Evolutionary conservation across 169 alveolate species (phyloP), one percentile per base, ranked within the genome.

Genomic region (Cryptosporidium sp.): DNA sequence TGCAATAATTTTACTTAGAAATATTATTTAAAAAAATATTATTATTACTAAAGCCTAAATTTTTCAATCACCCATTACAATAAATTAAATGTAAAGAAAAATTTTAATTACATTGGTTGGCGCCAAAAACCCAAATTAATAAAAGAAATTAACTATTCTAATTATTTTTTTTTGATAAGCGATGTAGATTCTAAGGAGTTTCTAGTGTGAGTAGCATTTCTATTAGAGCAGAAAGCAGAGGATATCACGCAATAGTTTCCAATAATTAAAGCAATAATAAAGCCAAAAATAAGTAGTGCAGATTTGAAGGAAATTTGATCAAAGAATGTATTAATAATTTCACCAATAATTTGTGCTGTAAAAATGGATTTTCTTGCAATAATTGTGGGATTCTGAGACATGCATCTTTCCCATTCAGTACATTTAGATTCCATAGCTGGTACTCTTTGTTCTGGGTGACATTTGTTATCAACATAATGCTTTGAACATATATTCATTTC

Each of bases 331-430:
- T 80, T 80, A 37, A 80, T 41, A 9, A 80, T 80, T 48, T 80
- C 80, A 16, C 89, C 89, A 61, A 80, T 80, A 16, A 65, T 80
- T 65, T 80, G 89, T 41, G 89, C 89, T 12, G 89, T 80, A 48
- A 80, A 80, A 39, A 59, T 80, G 5, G 89, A 80, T 43, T 65
- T 80, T 41, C 75, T 80, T 6, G 89, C 89, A 80, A 80, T 80
- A 59, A 80, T 80, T 21, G 89, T 65, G 16, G 89, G 89, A 65
- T 80, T 65, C 31, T 80, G 89, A 26, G 73, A 62, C 89, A 80
- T 80, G 21, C 89, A 80, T 33, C 51, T 80, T 48, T 80, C 89
- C 89, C 89, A 80, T 62, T 80, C 89, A 59, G 35, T 80, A 67
- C 89, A 80, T 41, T 80, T 80, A 10, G 73, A 26, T 31, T 80